These are phyloP conservation scores for Puccinia coronata DNA, from an alignment of 1,284 basidiomycete species.

Conservation along the genomic window DNA sequence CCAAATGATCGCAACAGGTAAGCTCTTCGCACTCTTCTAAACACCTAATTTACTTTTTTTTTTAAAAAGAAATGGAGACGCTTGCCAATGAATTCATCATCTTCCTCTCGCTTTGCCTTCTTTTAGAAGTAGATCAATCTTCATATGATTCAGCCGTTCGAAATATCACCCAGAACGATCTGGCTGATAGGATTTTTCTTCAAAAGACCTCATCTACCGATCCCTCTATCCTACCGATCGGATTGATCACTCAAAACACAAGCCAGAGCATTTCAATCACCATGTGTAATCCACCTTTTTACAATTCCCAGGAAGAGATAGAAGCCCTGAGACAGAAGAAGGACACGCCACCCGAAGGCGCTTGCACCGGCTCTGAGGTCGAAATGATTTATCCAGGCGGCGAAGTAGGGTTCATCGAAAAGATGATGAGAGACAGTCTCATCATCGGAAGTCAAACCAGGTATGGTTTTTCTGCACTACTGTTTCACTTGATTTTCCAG, in stretches of 20 bases:
- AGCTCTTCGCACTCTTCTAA: constrained; percentile 48
- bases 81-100: background rate
- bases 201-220: constrained; percentile 50
- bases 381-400: constrained; percentile 88
- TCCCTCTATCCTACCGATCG: constrained; percentile 29
- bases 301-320: constrained; percentile 71
- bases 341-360: constrained; percentile 68
- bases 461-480: constrained; percentile 57
- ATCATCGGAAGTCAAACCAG: constrained; percentile 63
- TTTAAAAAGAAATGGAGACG: background rate
- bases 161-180: constrained; percentile 66
- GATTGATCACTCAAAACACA: background rate
- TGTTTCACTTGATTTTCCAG: background rate
- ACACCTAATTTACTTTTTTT: constrained; percentile 8
- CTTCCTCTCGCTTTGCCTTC: background rate
- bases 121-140: constrained; percentile 68
- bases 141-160: constrained; percentile 65
- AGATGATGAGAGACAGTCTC: constrained; percentile 76
- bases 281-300: constrained; percentile 97
- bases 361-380: constrained; percentile 75
- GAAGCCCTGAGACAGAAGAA: constrained; percentile 68
- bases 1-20: constrained; percentile 73
- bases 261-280: constrained; percentile 67
- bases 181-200: constrained; percentile 63
- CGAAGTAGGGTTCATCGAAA: constrained; percentile 73